Conservation (phyloP, 768 basidiomycete genomes). For the Boletellus ananiceps region DNA sequence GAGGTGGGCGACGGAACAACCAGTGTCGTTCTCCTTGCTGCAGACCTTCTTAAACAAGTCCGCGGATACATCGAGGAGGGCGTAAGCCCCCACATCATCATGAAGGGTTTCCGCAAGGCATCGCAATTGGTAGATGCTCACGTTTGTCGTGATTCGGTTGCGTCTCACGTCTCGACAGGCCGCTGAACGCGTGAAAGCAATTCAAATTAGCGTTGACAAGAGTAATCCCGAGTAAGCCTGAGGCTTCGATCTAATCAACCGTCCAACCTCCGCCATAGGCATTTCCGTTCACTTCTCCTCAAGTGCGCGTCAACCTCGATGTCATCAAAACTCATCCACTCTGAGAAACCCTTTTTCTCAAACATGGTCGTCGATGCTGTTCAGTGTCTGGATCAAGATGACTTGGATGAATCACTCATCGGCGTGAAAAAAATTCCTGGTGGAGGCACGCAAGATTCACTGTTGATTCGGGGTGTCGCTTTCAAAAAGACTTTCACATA, state of each 20-base stretch:
- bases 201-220: conserved; percentile 88
- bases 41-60: conserved; percentile 91
- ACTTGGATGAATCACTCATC: conserved; percentile 93
- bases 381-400: conserved; percentile 83
- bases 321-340: conserved; percentile 99
- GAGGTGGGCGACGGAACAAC: conserved; percentile 99
- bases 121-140: conserved; percentile 64
- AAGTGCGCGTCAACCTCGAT: conserved; percentile 99
- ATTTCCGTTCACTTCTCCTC: conserved; percentile 88
- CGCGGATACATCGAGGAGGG: conserved; percentile 92
- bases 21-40: conserved; percentile 89
- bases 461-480: conserved; percentile 83
- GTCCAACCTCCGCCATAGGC: conserved; percentile 41
- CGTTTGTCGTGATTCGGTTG: conserved; percentile 4
- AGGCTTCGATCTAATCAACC: neutral
- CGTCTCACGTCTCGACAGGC: conserved; percentile 47
- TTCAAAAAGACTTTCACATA: conserved; percentile 99
- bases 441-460: conserved; percentile 95
- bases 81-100: conserved; percentile 95
- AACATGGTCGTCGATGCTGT: conserved; percentile 99
- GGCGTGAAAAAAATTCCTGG: conserved; percentile 98
- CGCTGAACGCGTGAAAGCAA: conserved; percentile 77
- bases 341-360: conserved; percentile 98
- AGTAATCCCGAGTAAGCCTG: conserved; percentile 79
- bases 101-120: conserved; percentile 92